Evolutionary conservation across 139 green algal genomes (phyloP), one percentile per base, ranked within the genome.

Genomic region (Chlamydomonas sp.): DNA sequence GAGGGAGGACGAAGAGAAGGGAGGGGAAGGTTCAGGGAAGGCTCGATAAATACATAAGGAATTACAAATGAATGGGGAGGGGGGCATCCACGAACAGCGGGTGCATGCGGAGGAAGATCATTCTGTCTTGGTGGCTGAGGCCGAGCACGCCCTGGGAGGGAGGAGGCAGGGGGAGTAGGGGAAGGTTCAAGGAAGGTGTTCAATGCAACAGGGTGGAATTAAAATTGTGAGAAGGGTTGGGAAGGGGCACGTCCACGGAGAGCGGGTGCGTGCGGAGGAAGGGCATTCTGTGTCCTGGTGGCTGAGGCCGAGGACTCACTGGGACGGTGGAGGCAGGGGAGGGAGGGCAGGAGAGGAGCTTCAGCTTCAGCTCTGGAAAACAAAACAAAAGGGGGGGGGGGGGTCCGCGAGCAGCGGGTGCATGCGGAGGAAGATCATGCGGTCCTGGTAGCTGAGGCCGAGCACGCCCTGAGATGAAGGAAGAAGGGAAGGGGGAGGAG

Each of bases 41-140:
- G n/a, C n/a, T n/a, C n/a, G n/a, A n/a, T 16, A 71, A 47, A 2
- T 43, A 33, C 5, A 62, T 47, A 33, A 47, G 5, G 20, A 61
- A 33, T 13, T 39, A 24, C n/a, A 70, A 58, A 38, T 89, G 39
- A 5, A 70, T 59, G 4, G 33, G 59, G 1, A 75, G 43, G 22
- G 58, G 26, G 2, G 69, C 58, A 28, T 66, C 69, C 1, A 54
- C 58, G 47, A 76, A 72, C 35, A 76, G 29, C 1, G 71, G 71
- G 62, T 76, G 71, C 35, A 50, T 54, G 3, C 71, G 36, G 26
- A 76, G 71, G 63, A 66, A 71, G 2, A 50, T 47, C 24, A 76
- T 49, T 5, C 71, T 62, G 30, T 76, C 71, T 63, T 76, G 71
- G n/a, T n/a, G n/a, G n/a, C n/a, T n/a, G n/a, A n/a, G n/a, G n/a